Conservation (phyloP, 2,329 filamentous ascomycete species). For the Paramyrothecium roridum region DNA sequence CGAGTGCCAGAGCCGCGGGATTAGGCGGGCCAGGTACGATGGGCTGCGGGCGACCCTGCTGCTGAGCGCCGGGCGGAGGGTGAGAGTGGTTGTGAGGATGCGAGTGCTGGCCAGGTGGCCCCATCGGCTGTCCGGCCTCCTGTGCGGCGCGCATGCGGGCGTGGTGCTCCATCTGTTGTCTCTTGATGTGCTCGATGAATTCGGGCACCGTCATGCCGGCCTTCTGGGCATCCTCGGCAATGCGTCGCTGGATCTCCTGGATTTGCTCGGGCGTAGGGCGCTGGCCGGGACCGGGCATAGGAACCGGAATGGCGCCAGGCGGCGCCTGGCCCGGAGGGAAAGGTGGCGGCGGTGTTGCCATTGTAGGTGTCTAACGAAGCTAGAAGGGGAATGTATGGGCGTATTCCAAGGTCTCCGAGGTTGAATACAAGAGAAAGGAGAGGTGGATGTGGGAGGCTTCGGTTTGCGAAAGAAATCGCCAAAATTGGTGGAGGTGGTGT, state of each 20-base stretch:
- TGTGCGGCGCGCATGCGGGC: constrained; percentile 45
- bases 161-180: constrained; percentile 51
- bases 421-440: neutral
- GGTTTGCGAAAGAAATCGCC: neutral
- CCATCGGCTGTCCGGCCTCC: constrained; percentile 29
- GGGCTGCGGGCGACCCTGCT: constrained; percentile 57
- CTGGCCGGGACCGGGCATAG: constrained; percentile 34
- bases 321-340: constrained; percentile 20
- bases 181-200: constrained; percentile 70
- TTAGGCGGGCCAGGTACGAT: constrained; percentile 80
- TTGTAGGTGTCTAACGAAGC: constrained; percentile 8
- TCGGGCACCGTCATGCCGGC: constrained; percentile 81
- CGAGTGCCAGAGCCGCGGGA: constrained; percentile 82
- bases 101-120: constrained; percentile 23
- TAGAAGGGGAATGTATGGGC: neutral
- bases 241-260: constrained; percentile 74
- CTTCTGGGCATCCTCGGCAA: constrained; percentile 79
- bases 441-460: neutral
- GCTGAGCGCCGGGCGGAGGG: constrained; percentile 14
- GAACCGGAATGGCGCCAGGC: constrained; percentile 17
- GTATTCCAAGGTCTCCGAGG: neutral
- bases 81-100: constrained; percentile 27
- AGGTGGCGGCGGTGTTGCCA: constrained; percentile 22
- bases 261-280: constrained; percentile 81
- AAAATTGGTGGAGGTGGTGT: neutral